A percentile compares a stretch with the other conserved stretches of the same genome.
These are phyloP conservation scores for Agastache rugosa DNA, from an alignment of 257 asterid species.

Conservation along the genomic window DNA sequence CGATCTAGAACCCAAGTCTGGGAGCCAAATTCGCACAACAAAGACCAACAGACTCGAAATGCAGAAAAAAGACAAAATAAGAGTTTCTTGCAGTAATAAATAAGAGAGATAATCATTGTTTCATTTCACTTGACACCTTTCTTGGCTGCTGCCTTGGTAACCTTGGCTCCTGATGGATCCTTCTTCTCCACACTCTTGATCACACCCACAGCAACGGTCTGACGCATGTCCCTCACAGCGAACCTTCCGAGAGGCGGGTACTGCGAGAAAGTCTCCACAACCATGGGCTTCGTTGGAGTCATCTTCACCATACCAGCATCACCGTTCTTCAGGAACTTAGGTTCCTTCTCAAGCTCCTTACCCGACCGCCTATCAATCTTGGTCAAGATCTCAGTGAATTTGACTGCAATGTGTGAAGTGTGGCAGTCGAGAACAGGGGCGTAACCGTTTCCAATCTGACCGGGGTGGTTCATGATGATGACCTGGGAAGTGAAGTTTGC, in stretches of 20 bases:
- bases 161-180: conserved; percentile 63
- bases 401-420: conserved; percentile 74
- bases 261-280: conserved; percentile 53
- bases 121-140: conserved; percentile 51
- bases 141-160: conserved; percentile 66
- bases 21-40: conserved; percentile 33
- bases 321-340: conserved; percentile 74
- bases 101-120: not conserved
- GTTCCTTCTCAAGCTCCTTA: conserved; percentile 74
- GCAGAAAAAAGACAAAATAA: not conserved
- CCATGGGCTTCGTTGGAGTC: conserved; percentile 70
- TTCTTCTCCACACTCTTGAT: conserved; percentile 59
- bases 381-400: conserved; percentile 60
- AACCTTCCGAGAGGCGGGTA: conserved; percentile 62
- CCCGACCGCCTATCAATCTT: conserved; percentile 63
- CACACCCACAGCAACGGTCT: conserved; percentile 61
- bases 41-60: not conserved
- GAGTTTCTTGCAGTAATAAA: not conserved
- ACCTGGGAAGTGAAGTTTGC: conserved; percentile 66
- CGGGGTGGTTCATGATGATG: conserved; percentile 82
- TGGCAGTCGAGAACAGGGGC: conserved; percentile 74
- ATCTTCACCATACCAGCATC: conserved; percentile 62
- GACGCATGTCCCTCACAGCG: conserved; percentile 67
- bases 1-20: conserved; percentile 53
- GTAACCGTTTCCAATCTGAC: conserved; percentile 73